Conservation (phyloP, 2,329 filamentous ascomycete genomes). For the Escovopsis weberi region DNA sequence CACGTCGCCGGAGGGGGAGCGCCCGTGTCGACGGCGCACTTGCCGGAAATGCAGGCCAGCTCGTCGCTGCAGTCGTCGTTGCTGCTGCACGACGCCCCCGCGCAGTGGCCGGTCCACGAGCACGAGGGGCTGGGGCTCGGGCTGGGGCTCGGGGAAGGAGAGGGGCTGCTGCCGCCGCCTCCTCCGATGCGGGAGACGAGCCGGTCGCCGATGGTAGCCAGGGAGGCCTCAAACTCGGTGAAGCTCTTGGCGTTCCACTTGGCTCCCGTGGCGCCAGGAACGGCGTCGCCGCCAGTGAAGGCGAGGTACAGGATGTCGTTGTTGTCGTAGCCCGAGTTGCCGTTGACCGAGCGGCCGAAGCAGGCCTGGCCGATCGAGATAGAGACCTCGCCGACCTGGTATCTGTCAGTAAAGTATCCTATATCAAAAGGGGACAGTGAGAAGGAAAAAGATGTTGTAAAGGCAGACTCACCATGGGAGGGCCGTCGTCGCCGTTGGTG, state of each 20-base stretch:
- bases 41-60: conserved; percentile 1
- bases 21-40: not conserved
- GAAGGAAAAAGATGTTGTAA: too few relatives aligned
- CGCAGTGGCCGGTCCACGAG: conserved; percentile 2
- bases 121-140: not conserved
- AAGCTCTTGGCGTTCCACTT: conserved; percentile 34
- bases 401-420: too few relatives aligned
- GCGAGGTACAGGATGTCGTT: conserved; percentile 46
- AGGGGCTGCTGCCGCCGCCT: not conserved
- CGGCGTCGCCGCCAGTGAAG: conserved; percentile 37
- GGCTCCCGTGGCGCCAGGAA: conserved; percentile 35
- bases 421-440: too few relatives aligned
- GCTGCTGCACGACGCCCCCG: conserved; percentile 1
- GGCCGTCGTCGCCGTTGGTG: conserved; percentile 35
- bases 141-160: not conserved
- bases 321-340: conserved; percentile 23
- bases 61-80: conserved; percentile 3
- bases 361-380: conserved; percentile 39
- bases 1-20: too few relatives aligned
- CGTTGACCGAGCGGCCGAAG: conserved; percentile 34
- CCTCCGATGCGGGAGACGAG: conserved; percentile 24
- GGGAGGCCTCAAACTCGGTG: conserved; percentile 26
- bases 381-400: conserved; percentile 34
- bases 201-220: conserved; percentile 29
- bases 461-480: conserved; percentile 13